Base-by-base conservation (phyloP, 164 flowering plant species). In the Aristolochia californica region DNA sequence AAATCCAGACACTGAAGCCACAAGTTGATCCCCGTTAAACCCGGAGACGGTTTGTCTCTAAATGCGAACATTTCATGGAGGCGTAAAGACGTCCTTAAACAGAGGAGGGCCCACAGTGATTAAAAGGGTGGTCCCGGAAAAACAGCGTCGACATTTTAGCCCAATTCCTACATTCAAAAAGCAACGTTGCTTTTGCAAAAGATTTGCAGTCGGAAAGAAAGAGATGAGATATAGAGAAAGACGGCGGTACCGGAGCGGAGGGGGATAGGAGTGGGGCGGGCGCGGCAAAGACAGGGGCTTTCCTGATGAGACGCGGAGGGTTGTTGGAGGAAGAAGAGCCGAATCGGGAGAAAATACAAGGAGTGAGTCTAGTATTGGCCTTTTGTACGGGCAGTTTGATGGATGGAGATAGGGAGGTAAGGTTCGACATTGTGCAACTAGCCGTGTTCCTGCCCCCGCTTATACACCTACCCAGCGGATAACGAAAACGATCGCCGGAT, bases 261-360 rank as follows among this genome's bases (percentile, higher is more conserved):
- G 63, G 63, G 15, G 63, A 53, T 5, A 67, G 50, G 53, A 62
- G 47, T 0, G 61, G 68, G 63, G 74, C 61, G 5, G 74, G 68
- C 17, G 70, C 70, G 13, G 74, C 74, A 53, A 66, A 63, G 21
- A 71, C 70, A 0, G 74, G 74, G 11, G 52, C 47, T 68, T 53
- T 60, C 18, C 70, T 66, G 43, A 67, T 66, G 13, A 71, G 68
- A 38, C 62, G 66, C 4, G 69, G 65, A 48, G 62, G 47, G 34
- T 43, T 15, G 27, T 59, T 23, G 14, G 49, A 18, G 23, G 69
- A 60, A 24, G 70, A 24, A 22, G 65, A 45, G 65, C 20, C 18
- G 21, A 45, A 53, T 16, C 25, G n/a, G 17, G 66, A n/a, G 18
- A 47, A 47, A 25, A 62, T n/a, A n/a, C n/a, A n/a, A n/a, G n/a